Conservation (phyloP, 2,329 filamentous ascomycete species). For the Claviceps sp. region DNA sequence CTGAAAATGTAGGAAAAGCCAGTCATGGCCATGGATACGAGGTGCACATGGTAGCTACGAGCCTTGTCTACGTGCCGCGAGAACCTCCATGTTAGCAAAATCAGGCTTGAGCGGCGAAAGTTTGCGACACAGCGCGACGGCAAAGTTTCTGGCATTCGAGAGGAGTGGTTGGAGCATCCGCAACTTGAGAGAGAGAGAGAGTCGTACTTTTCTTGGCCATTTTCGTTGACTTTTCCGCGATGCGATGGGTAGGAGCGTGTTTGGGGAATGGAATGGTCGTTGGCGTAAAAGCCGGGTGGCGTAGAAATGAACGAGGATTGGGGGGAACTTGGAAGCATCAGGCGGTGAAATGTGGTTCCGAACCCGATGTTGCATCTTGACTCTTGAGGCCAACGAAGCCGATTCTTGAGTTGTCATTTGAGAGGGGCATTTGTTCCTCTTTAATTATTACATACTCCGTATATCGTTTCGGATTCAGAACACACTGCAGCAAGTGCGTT, state of each 20-base stretch:
- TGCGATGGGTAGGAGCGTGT: neutral
- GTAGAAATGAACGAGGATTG: neutral
- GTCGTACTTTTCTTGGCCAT: slow-evolving; percentile 16
- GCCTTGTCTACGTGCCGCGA: slow-evolving; percentile 54
- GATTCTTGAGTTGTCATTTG: neutral
- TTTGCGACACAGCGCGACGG: neutral
- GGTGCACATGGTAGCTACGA: slow-evolving; percentile 81
- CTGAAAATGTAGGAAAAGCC: slow-evolving; percentile 91
- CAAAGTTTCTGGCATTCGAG: neutral
- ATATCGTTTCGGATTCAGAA: no score
- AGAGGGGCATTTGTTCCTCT: no score
- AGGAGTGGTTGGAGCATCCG: neutral
- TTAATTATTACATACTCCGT: no score
- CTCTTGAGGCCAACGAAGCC: neutral
- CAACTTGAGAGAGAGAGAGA: neutral
- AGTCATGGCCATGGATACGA: slow-evolving; percentile 97
- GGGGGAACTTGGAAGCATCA: neutral
- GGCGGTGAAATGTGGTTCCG: slow-evolving; percentile 9
- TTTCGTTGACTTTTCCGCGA: neutral
- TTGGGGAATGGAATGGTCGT: neutral
- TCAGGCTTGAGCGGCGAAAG: neutral
- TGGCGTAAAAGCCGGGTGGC: neutral
- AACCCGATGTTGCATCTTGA: neutral
- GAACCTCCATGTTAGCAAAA: neutral
- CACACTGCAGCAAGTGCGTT: no score